Evolutionary conservation across 2,329 filamentous ascomycete genomes (phyloP).

Genomic region (Penicillium sp.): DNA sequence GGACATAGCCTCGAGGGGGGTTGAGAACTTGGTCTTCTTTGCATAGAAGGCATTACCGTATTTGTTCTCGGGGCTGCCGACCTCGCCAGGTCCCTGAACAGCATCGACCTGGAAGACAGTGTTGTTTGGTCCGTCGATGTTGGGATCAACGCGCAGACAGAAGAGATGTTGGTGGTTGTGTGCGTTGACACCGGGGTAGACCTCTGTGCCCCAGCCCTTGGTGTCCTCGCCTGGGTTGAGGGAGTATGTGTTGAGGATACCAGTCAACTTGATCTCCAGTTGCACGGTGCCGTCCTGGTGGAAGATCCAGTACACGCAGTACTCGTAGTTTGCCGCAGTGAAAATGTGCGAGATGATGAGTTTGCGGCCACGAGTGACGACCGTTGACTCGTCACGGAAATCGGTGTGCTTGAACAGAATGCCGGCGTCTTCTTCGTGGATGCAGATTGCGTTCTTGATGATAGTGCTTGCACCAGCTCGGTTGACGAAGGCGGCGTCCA

Average conservation of each 20-base stretch:
- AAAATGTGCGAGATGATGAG: constrained; percentile 89
- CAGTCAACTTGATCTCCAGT: constrained; percentile 86
- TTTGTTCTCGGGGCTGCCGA: constrained; percentile 78
- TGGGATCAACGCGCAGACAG: constrained; percentile 83
- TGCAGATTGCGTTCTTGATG: constrained; percentile 93
- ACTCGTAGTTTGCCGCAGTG: constrained; percentile 95
- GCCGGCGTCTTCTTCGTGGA: constrained; percentile 89
- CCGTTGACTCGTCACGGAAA: constrained; percentile 84
- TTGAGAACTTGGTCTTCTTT: constrained; percentile 77
- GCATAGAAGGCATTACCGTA: constrained; percentile 92
- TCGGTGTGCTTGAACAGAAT: constrained; percentile 95
- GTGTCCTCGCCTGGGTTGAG: constrained; percentile 80
- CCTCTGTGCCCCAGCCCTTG: constrained; percentile 85
- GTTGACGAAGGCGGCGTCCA: constrained; percentile 84
- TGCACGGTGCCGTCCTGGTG: constrained; percentile 91
- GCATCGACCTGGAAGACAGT: constrained; percentile 84
- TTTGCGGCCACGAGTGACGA: constrained; percentile 83
- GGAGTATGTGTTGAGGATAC: constrained; percentile 88
- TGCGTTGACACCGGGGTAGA: constrained; percentile 87
- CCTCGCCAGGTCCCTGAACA: constrained; percentile 66
- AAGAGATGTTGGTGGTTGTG: constrained; percentile 97
- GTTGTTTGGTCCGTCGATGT: constrained; percentile 82
- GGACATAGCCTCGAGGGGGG: constrained; percentile 66
- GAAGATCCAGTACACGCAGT: constrained; percentile 85
- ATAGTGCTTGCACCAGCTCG: constrained; percentile 71